These are phyloP conservation scores for Vitis cinerea DNA, from an alignment of 164 flowering plant species.

Conservation along the genomic window DNA sequence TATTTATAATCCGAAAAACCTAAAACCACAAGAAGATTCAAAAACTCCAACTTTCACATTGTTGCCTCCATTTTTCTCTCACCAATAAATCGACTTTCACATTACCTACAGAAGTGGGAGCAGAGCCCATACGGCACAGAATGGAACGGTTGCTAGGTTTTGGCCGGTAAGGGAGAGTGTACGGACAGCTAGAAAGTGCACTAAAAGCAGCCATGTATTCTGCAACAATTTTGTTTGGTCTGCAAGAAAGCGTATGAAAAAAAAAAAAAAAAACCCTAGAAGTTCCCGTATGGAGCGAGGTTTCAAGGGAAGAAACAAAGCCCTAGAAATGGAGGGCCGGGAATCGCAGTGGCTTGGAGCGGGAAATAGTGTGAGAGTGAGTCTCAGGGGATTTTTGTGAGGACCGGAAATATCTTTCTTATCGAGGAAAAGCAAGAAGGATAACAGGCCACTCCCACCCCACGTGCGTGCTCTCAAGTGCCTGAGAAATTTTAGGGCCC, in stretches of 20 bases:
- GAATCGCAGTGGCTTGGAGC: background rate
- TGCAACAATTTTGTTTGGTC: background rate
- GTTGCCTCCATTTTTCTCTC: background rate
- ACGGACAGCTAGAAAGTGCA: slow-evolving; percentile 51
- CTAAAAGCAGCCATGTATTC: slow-evolving; percentile 55
- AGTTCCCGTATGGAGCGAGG: slow-evolving; percentile 1
- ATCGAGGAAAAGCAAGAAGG: background rate
- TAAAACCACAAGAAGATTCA: background rate
- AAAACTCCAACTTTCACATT: background rate
- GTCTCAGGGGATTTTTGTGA: background rate
- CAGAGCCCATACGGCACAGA: slow-evolving; percentile 38
- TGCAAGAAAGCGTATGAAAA: slow-evolving; percentile 1
- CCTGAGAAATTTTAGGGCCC: background rate
- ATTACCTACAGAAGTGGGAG: slow-evolving; percentile 30
- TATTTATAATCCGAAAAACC: too few species aligned
- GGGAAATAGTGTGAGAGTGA: slow-evolving; percentile 9
- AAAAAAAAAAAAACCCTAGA: slow-evolving; percentile 14
- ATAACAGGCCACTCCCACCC: background rate
- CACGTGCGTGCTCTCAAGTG: background rate
- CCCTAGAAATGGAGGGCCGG: background rate
- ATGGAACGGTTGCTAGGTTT: slow-evolving; percentile 24
- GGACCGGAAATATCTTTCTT: slow-evolving; percentile 18
- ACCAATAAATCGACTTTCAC: slow-evolving; percentile 2
- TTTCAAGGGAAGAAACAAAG: slow-evolving; percentile 1
- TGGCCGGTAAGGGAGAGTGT: slow-evolving; percentile 32